phyloP scores from a whole-genome alignment of 2,329 filamentous ascomycete species.

The Colletotrichum sidae region DNA sequence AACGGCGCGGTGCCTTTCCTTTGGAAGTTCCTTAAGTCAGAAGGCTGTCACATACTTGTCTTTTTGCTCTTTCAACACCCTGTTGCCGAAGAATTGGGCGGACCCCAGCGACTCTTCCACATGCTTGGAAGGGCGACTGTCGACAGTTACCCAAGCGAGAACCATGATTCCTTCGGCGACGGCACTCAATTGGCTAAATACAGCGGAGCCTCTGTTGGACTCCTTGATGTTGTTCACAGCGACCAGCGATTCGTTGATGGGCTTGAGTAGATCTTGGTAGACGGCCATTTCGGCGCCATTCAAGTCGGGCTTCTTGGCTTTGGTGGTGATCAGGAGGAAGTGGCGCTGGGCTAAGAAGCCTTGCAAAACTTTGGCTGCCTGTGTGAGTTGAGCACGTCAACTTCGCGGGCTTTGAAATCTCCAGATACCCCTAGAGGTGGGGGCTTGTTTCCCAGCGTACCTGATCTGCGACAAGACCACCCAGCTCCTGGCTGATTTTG shows the following conservation, averaged over 20 bases:
- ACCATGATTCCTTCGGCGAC: conserved; percentile 92
- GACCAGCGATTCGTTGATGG: conserved; percentile 85
- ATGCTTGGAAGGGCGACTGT: conserved; percentile 85
- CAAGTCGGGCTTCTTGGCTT: conserved; percentile 90
- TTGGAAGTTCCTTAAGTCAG: neutral
- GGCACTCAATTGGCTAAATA: conserved; percentile 86
- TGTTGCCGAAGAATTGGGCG: conserved; percentile 94
- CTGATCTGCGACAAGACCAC: conserved; percentile 83
- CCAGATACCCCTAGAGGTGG: no score
- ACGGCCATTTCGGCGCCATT: conserved; percentile 67
- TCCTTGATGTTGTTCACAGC: conserved; percentile 86
- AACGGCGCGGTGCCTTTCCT: neutral
- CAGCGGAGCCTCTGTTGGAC: conserved; percentile 77
- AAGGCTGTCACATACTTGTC: conserved; percentile 61
- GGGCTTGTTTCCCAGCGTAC: conserved; percentile 54
- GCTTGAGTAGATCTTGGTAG: conserved; percentile 84
- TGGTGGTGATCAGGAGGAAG: conserved; percentile 88
- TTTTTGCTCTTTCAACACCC: conserved; percentile 91
- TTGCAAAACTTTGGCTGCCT: conserved; percentile 65
- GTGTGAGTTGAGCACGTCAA: conserved; percentile 4
- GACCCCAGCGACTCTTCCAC: conserved; percentile 85
- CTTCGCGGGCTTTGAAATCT: neutral
- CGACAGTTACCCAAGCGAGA: conserved; percentile 89
- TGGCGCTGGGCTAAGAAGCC: conserved; percentile 88
- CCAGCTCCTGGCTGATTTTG: conserved; percentile 80